Evolutionary conservation across 371 early-diverging fungal species (phyloP).

Genomic region (Mucor irregularis): DNA sequence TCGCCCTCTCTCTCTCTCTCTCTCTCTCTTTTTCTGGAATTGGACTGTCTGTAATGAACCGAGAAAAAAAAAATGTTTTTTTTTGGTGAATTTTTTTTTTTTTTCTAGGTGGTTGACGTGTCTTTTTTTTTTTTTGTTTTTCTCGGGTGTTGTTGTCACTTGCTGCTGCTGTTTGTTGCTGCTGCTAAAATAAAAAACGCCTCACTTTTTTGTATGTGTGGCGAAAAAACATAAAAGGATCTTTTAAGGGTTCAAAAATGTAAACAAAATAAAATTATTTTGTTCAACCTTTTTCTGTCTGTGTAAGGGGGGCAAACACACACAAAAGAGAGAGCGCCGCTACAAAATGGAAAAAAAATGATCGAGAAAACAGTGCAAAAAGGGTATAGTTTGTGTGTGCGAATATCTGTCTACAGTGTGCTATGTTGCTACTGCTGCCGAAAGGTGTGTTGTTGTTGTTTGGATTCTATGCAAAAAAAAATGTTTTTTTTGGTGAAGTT

Average conservation of each 20-base stretch:
- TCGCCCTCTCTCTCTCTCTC: constrained; percentile 4
- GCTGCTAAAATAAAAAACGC: no score
- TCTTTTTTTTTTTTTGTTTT: no score
- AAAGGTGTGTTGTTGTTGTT: neutral
- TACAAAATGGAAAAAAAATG: constrained; percentile 5
- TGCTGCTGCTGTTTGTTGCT: no score
- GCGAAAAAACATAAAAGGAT: no score
- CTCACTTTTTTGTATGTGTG: no score
- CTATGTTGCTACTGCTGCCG: no score
- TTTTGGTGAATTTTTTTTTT: neutral
- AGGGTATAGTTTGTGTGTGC: no score
- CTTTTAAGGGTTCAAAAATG: no score
- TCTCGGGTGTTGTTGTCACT: no score
- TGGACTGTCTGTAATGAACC: neutral
- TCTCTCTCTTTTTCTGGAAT: constrained; percentile 9
- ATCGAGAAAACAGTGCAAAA: constrained; percentile 2
- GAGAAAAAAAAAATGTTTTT: neutral
- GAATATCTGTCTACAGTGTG: no score
- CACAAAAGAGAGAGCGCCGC: constrained; percentile 5
- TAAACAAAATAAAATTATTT: no score
- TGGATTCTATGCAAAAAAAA: neutral
- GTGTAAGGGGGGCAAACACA: neutral
- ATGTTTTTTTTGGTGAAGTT: neutral
- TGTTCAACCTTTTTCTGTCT: neutral
- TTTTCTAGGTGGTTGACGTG: no score